Evolutionary conservation across 2,329 filamentous ascomycete species (phyloP), one percentile per base, ranked within the genome.

Genomic region (Colletotrichum tabaci): DNA sequence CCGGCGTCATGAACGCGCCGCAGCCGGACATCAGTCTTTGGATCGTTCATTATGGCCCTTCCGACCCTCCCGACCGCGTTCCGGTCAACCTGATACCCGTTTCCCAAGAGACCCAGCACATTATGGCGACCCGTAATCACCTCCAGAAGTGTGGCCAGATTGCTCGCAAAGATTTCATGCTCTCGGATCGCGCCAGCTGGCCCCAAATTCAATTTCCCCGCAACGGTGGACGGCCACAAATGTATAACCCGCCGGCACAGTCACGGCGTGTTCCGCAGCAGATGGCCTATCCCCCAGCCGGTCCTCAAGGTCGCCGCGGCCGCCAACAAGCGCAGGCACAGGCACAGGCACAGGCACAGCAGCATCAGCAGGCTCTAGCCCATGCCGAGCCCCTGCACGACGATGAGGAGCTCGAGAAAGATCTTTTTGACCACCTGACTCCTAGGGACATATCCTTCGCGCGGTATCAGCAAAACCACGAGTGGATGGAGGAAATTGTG

Each of bases 401-500:
- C 63, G 95, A 98, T 64, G 95, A 98, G 68, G 94, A 97, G 61
- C 95, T 98, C 80, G 96, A 98, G 35, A 71, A 69, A 35, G 78
- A 93, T 93, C 3, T 93, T 92, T 94, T 99, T 77, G 96, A 99
- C 79, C 90, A 94, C 74, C 86, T 98, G 73, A 96, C 94, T 0
- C 95, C 95, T 3, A 90, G 95, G 53, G 96, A 99, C 74, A 93
- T 99, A 73, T 97, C 95, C 76, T 86, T 94, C 72, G 90, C 91
- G 74, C 90, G 96, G 66, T 99, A 98, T 81, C 92, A 92, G 79
- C 95, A 98, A 79, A 97, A 99, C 77, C 96, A 99, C 77, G 94
- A 98, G 80, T 98, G 96, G 96, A 98, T 99, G 94, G 96, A 98
- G 79, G 96, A 99, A 82, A 92, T 99, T 38, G 89, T 98, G 65